Evolutionary conservation across 2,329 filamentous ascomycete genomes (phyloP), one percentile per base, ranked within the genome.

Genomic region (Apiospora rasikravindrae): DNA sequence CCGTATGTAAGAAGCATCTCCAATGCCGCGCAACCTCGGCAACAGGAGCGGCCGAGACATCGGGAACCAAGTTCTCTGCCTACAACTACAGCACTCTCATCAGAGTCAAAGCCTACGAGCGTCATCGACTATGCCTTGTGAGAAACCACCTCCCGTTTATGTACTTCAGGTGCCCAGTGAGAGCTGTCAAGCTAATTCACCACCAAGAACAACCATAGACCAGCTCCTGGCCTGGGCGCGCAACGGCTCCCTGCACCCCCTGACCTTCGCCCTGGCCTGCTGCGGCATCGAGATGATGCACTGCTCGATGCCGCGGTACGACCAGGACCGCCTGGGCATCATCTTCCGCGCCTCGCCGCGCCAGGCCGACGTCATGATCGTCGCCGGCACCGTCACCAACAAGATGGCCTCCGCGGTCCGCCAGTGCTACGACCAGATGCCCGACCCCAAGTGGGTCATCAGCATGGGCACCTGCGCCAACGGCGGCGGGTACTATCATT

Each of bases 391-490:
- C 40, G 89, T 98, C 74, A 97, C 94, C 77, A 98, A 98, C 88
- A 98, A 98, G 87, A 98, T 98, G 95, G 94, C 94, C 0, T 94
- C 95, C 2, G 95, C 95, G 44, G 86, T 98, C 80, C 89, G 95
- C 82, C 94, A 96, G 84, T 92, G 96, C 74, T 98, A 98, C 85
- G 95, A 98, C 83, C 95, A 97, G 87, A 97, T 97, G 94, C 94
- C 94, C 42, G 94, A 97, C 42, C 94, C 94, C 24, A 89, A 93
- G 80, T 97, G 94, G 94, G 94, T 96, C 77, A 83, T 90, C 78
- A 93, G 91, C 77, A 96, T 96, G 93, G 93, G 93, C 19, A 93
- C 91, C 79, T 96, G 93, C 82, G 93, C 93, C 73, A 95, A 95
- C 82, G 93, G 93, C 69, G 93, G 93, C 74, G 93, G 93, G 70